Percentiles rank a stretch among this genome's conserved stretches.
phyloP scores from a whole-genome alignment of 495 filamentous ascomycete species.

The Massariosphaeria phaeospora region DNA sequence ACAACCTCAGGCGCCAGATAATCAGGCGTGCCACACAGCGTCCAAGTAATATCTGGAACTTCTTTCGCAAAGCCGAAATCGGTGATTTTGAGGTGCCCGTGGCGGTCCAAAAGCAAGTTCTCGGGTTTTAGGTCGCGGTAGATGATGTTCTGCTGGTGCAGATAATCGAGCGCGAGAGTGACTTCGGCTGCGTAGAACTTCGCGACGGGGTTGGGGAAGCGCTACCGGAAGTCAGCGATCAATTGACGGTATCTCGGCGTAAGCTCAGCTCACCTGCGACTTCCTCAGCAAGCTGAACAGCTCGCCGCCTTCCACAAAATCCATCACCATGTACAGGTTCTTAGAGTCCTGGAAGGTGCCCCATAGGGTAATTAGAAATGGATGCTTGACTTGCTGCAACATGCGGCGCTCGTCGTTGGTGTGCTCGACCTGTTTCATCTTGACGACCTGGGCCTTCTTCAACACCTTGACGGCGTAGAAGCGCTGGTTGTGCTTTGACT shows the following conservation, averaged over 20 bases:
- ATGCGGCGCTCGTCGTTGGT: constrained; percentile 96
- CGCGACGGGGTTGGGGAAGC: constrained; percentile 96
- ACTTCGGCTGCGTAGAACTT: constrained; percentile 99
- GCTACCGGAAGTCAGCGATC: constrained; percentile 48
- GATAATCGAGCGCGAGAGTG: constrained; percentile 88
- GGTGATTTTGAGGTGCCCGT: constrained; percentile 96
- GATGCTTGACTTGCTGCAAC: constrained; percentile 91
- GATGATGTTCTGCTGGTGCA: constrained; percentile 92
- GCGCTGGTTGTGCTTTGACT: constrained; percentile 92
- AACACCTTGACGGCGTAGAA: constrained; percentile 98
- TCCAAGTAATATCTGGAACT: constrained; percentile 98
- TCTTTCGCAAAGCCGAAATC: constrained; percentile 99
- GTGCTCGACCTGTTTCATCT: constrained; percentile 99
- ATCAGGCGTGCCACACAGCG: constrained; percentile 95
- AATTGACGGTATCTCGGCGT: background rate
- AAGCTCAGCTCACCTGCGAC: constrained; percentile 72
- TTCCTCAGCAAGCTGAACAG: constrained; percentile 92
- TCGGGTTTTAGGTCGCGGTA: constrained; percentile 97
- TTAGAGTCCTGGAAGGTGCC: constrained; percentile 93
- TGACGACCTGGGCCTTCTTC: constrained; percentile 97
- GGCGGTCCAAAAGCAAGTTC: constrained; percentile 88
- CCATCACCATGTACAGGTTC: constrained; percentile 99
- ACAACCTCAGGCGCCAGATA: constrained; percentile 97
- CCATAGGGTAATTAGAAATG: constrained; percentile 96
- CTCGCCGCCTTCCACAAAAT: constrained; percentile 98